Base-by-base conservation (phyloP, 805 yeast genomes). In the Hanseniaspora jakobsenii region DNA sequence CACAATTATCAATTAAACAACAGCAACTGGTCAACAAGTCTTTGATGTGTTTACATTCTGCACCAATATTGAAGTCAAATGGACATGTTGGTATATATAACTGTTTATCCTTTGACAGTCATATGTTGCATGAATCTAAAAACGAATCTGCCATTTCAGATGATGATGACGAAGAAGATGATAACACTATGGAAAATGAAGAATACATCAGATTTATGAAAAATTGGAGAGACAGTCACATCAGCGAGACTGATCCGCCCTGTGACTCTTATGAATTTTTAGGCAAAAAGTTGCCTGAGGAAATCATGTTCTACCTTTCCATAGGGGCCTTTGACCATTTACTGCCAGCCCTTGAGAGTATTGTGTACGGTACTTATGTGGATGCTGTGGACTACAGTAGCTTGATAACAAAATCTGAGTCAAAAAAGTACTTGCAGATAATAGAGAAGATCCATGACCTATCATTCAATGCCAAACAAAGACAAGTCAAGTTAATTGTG, bases 261-360 rank as follows among this genome's bases (percentile, higher is more conserved):
- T 9, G 30, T 17, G 94, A 86, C 59, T 66, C 83, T 10, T 91
- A 83, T 57, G 86, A 78, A 36, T 72, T 86, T 37, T 70, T 91
- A 38, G 85, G 93, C 8, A 84, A 81, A 59, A 73, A 87, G 56
- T 66, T 91, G 41, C 93, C 96, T 2, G 81, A 84, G 44, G 97
- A 87, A 61, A 69, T 81, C 32, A 79, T 75, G 55, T 86, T 79
- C 57, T 91, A 85, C 60, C 75, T 75, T 56, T 79, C 93, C 1
- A 60, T 81, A 47, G 97, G 96, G 1, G 57, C 87, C 19, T 64
- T 81, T 10, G 73, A 42, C 9, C 22, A 29, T 5, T 30, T 35
- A 7, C 14, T 22, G 5, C 12, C 30, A 21, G 21, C 17, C 23
- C 29, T 42, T 10, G 46, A 42, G 35, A 23, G 35, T 14, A 42